Base-by-base conservation (phyloP, 805 yeast species). In the Scheffersomyces coipomensis region DNA sequence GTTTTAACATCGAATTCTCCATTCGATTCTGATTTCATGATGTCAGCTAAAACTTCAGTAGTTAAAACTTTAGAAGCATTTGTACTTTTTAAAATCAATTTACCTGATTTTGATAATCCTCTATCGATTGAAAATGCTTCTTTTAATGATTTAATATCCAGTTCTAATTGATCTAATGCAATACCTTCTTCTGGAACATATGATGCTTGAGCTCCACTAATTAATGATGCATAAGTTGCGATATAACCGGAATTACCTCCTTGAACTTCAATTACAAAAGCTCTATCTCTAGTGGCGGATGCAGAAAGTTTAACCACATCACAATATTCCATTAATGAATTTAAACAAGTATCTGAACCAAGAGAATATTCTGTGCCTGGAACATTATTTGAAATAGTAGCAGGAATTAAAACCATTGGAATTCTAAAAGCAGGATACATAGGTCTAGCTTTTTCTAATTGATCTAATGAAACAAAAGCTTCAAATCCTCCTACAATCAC, bases 361-460 rank as follows among this genome's bases (percentile, higher is more conserved):
- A 93, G 68, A 0, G 97, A 89, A 64, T 89, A 89, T 65, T 93
- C 97, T 2, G 98, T 85, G 44, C 99, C 99, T n/a, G 99, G 99
- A 35, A 93, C 98, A 53, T 93, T 93, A 69, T 93, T 93, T 13
- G 97, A 89, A 48, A 93, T 88, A 2, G 99, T 93, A 2, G 98
- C 91, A 9, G 99, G 99, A 49, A 93, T 75, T 52, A 88, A 79
- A 30, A 87, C 85, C 87, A 91, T 83, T 46, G 99, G 99, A 49
- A 93, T 89, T 64, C 91, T 81, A 70, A 93, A 87, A 21, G 91
- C 81, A 32, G 99, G 98, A 67, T 88, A 93, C 43, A 79, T 68
- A 12, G 60, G 49, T 62, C 97, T 79, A 23, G 93, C 88, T 50
- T 75, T 74, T 51, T 86, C 85, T 49, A 93, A 76, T 69, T 89